Percentiles rank a stretch among this genome's conserved stretches.
phyloP scores from a whole-genome alignment of 176 grass and related monocot species.

The Juncus effusus region DNA sequence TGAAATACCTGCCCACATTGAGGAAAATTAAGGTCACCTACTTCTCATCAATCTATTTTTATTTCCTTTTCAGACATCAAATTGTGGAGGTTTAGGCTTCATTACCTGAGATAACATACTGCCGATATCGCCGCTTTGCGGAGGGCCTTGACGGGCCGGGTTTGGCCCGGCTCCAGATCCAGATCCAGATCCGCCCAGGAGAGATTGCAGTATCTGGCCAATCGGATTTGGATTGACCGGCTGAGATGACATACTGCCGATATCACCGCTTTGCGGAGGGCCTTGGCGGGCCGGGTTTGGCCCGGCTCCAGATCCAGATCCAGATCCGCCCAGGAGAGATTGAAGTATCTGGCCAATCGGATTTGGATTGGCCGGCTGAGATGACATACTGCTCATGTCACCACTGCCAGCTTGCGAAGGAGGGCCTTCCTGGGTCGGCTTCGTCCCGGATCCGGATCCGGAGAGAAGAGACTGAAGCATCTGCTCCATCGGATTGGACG shows the following conservation, averaged over 20 bases:
- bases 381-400: constrained; percentile 65
- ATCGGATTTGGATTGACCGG: too few relatives aligned
- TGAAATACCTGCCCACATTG: constrained; percentile 39
- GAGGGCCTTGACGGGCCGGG: constrained; percentile 1
- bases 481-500: constrained; percentile 18
- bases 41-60: too few relatives aligned
- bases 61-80: too few relatives aligned
- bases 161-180: constrained; percentile 21
- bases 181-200: too few relatives aligned
- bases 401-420: constrained; percentile 25
- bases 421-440: constrained; percentile 1
- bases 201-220: too few relatives aligned
- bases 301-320: constrained; percentile 22
- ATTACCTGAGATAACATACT: constrained; percentile 58
- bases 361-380: constrained; percentile 15
- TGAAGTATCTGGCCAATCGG: too few relatives aligned
- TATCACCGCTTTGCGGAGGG: constrained; percentile 40
- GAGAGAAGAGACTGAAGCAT: constrained; percentile 53
- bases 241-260: constrained; percentile 63
- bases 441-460: constrained; percentile 25
- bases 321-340: too few relatives aligned
- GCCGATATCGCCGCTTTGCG: constrained; percentile 47
- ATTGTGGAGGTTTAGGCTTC: too few relatives aligned
- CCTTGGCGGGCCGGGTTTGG: constrained; percentile 4
- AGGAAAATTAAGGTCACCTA: too few relatives aligned